These are phyloP conservation scores for Pythium aristosporum DNA, from an alignment of 352 stramenopile genomes.

Conservation along the genomic window DNA sequence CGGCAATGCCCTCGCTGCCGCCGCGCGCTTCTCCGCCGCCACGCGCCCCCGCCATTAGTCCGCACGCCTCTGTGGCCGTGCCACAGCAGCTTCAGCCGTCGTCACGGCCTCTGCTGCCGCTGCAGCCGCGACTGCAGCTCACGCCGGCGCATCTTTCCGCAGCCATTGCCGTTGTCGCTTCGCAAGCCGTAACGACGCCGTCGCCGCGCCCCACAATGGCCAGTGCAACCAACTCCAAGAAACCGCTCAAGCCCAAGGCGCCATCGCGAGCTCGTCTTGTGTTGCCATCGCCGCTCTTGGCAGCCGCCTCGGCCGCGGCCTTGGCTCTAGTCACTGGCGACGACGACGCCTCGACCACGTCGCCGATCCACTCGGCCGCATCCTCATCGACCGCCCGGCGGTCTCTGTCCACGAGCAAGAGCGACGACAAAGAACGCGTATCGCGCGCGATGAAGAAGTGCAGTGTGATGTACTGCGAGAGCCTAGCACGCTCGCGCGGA, in stretches of 20 bases:
- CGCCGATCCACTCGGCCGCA: slow-evolving; percentile 1
- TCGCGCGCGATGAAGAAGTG: slow-evolving; percentile 26
- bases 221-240: slow-evolving; percentile 5
- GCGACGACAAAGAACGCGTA: neutral
- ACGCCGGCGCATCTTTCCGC: slow-evolving; percentile 10
- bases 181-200: slow-evolving; percentile 1
- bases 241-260: neutral
- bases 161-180: slow-evolving; percentile 9
- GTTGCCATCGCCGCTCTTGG: slow-evolving; percentile 5
- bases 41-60: neutral
- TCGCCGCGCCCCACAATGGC: neutral
- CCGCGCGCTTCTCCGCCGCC: neutral
- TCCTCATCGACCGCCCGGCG: neutral
- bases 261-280: neutral
- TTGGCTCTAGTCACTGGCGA: neutral
- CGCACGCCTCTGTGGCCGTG: neutral
- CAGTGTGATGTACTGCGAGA: slow-evolving; percentile 20
- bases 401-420: neutral
- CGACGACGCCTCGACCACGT: neutral
- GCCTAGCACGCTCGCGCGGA: slow-evolving; percentile 22
- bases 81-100: neutral
- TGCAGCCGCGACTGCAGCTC: slow-evolving; percentile 10
- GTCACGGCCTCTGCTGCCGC: neutral
- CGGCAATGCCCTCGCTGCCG: neutral
- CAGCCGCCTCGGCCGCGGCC: neutral